Base-by-base conservation (phyloP, 2,329 filamentous ascomycete species). In the Juglanconis oblonga region DNA sequence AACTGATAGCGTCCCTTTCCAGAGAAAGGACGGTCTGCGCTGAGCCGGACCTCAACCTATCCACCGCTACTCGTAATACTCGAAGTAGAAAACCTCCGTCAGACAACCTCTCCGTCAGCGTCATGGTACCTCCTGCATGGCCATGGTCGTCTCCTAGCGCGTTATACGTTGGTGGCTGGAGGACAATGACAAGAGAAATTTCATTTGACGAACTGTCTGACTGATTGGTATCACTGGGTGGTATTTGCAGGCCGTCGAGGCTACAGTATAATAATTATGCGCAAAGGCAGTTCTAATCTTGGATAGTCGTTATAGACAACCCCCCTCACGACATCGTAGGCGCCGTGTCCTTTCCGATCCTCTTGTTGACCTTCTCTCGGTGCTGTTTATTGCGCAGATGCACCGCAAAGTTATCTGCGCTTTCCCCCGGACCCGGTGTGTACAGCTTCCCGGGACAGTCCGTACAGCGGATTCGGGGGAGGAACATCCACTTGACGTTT, bases 371-470 rank as follows among this genome's bases (percentile, higher is more conserved):
- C 67, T 84, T 84, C 66, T 91, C 86, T 67, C 88, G 84, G 73
- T 99, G 95, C 55, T 83, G 80, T 48, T 90, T 85, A 74, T 97
- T 97, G 74, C 88, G 91, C 52, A 98, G 79, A 76, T 99, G 95
- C 1, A 96, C 87, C 75, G 97, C 91, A 64, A 99, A 99, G 70
- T 97, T 96, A 50, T 88, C 88, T 5, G 94, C 90, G 2, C 92
- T 92, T 72, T 84, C 89, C 31, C 89, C 91, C 0, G 93, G 92
- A 0, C 92, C 91, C 0, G 93, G 91, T 0, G 93, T 97, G 74
- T 99, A 99, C 10, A 97, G 79, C 74, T 97, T 98, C 35, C 91
- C 92, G 0, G 92, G 91, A 72, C 95, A 98, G 73, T 99, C 95
- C 51, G 89, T 85, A 73, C 95, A 99, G 61, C 91, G 84, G 64